Evolutionary conservation across 352 stramenopile genomes (phyloP), one percentile per base, ranked within the genome.

Genomic region (Pilasporangium apinafurcum): DNA sequence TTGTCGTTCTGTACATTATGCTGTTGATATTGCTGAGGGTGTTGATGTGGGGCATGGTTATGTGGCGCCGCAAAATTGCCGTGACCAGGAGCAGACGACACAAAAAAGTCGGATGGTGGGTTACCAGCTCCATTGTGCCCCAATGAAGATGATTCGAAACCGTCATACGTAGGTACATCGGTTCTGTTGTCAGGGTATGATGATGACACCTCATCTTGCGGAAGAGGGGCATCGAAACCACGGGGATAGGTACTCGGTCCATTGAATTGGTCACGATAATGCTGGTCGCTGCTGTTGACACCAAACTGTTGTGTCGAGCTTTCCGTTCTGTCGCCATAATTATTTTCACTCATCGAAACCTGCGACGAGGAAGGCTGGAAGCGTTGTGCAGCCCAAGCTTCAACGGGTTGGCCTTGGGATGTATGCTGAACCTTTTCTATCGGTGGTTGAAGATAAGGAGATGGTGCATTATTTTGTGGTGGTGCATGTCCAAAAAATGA

Each of bases 61-160:
- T 30, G 40, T 28, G 53, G 31, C 14, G 31, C 47, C 39, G 41
- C 49, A 44, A 40, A 29, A 17, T 51, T 27, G 40, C 46, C 32
- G 20, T 69, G 53, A n/a, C 61, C 48, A 18, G 41, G 36, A 24
- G 53, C 44, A 5, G 53, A 27, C n/a, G 56, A 63, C 3, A 63
- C 64, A 45, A 77, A 79, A 36, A 75, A 71, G 22, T 66, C 48
- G 6, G 66, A 66, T 12, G 63, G 53, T 6, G 29, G 17, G 10
- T 46, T 33, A 22, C 21, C 29, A 9, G 29, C 37, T n/a, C n/a
- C n/a, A n/a, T n/a, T n/a, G n/a, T n/a, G 37, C 25, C 22, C 37
- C 27, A 60, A 60, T 25, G 21, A 54, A 36, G 18, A 12, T 10
- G 25, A 44, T 27, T 40, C 39, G 57, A 71, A 66, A 6, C 52